These are phyloP conservation scores for Candida tibetensis DNA, from an alignment of 805 yeast species.

Conservation along the genomic window DNA sequence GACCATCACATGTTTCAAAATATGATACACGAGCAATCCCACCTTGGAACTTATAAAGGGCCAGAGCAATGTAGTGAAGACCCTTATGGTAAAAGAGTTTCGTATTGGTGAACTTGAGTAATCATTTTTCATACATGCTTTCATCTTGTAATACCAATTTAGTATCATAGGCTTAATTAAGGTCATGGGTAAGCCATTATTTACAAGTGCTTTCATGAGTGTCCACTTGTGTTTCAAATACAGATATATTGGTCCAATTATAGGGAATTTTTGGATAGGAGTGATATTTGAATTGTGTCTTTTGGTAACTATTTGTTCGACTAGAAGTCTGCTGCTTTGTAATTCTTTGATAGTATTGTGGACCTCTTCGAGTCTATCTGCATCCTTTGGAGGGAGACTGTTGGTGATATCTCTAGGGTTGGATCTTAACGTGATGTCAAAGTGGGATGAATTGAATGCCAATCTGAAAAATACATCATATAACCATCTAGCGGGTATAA, in stretches of 20 bases:
- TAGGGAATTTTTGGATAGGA: slow-evolving; percentile 1
- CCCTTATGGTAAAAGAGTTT: slow-evolving; percentile 24
- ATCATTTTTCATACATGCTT: slow-evolving; percentile 35
- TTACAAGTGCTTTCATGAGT: slow-evolving; percentile 2
- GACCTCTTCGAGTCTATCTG: slow-evolving; percentile 22
- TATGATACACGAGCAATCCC: slow-evolving; percentile 23
- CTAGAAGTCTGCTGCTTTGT: not conserved
- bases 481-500: slow-evolving; percentile 36
- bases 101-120: slow-evolving; percentile 25
- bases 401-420: slow-evolving; percentile 37
- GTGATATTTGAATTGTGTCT: not conserved
- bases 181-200: slow-evolving; percentile 1
- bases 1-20: slow-evolving; percentile 4
- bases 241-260: not conserved
- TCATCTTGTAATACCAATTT: slow-evolving; percentile 21
- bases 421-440: slow-evolving; percentile 24
- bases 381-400: slow-evolving; percentile 18
- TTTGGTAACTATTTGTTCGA: not conserved
- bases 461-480: slow-evolving; percentile 34
- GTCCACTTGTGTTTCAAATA: slow-evolving; percentile 3
- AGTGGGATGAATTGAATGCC: slow-evolving; percentile 32
- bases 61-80: slow-evolving; percentile 37
- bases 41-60: slow-evolving; percentile 36
- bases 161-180: slow-evolving; percentile 6
- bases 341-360: slow-evolving; percentile 6